Evolutionary conservation across 1,284 basidiomycete genomes (phyloP), one percentile per base, ranked within the genome.

Genomic region (Xerocomus nothofagi): DNA sequence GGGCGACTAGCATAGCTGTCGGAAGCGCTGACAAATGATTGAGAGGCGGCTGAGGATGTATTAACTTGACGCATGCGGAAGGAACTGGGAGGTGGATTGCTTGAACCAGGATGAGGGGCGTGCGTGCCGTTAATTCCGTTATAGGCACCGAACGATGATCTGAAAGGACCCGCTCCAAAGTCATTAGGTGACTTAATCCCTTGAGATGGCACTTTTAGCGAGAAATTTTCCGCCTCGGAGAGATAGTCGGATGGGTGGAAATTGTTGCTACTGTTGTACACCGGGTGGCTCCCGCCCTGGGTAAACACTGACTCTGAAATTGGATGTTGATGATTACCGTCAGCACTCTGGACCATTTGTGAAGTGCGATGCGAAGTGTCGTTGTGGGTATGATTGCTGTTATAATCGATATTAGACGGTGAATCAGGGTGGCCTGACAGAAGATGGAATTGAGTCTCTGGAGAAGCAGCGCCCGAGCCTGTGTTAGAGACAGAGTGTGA

Each of bases 371-470:
- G 60, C 18, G 60, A 53, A 50, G 61, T 57, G 55, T 73, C 69
- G 44, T 71, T 63, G 49, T 69, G 67, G 61, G 70, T 68, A 50
- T 67, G 61, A 50, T 60, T 61, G 52, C 34, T 54, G 49, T 67
- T 67, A 57, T 66, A 57, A 43, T 58, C 60, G 60, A 68, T 59
- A 61, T 68, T 69, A 54, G 59, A 61, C n/a, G 80, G 78, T 26
- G 80, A 81, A 56, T 81, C 80, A 38, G 80, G 65, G 47, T 70
- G 73, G 50, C 76, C 75, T 9, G 45, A 34, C 50, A 75, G 65
- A 39, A 78, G 65, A 59, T 77, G 80, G 65, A 74, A 82, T 49
- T 77, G 78, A 33, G 78, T 67, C 29, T 78, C 74, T 42, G 82
- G 78, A 44, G 82, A 83, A 55, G 73, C 65, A 46, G 71, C 69